phyloP scores from a whole-genome alignment of 148 eudicot species.

The Bassia scoparia region DNA sequence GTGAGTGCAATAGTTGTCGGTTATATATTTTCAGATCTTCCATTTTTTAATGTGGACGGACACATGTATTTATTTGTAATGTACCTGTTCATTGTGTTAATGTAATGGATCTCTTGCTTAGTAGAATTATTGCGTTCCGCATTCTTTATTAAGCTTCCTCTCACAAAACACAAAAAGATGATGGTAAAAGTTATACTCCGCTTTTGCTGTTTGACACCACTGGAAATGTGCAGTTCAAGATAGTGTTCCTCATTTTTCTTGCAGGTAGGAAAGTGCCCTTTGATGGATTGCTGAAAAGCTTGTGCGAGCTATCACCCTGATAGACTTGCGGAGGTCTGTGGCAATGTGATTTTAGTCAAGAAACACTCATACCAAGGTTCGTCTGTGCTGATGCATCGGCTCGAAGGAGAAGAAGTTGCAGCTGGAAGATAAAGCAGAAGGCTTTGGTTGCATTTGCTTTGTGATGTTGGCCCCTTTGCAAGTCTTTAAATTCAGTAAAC shows the following conservation, averaged over 20 bases:
- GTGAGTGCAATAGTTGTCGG: too few relatives aligned
- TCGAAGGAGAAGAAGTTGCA: conserved; percentile 88
- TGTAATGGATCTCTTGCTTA: too few relatives aligned
- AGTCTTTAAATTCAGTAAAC: conserved; percentile 59
- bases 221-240: not conserved
- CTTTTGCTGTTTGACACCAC: conserved; percentile 8
- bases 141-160: not conserved
- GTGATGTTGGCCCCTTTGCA: conserved; percentile 72
- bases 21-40: too few relatives aligned
- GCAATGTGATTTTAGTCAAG: conserved; percentile 72
- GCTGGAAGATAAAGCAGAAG: conserved; percentile 81
- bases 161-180: not conserved
- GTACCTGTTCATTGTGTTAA: too few relatives aligned
- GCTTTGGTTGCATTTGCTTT: conserved; percentile 71
- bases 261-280: conserved; percentile 88
- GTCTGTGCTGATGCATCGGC: conserved; percentile 61
- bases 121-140: too few relatives aligned
- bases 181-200: too few relatives aligned
- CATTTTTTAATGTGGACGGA: too few relatives aligned
- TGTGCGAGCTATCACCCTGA: conserved; percentile 91
- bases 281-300: conserved; percentile 85
- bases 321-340: conserved; percentile 60
- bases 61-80: too few relatives aligned
- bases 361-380: conserved; percentile 77
- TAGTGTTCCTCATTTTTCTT: conserved; percentile 13